Conservation (phyloP, 2,329 filamentous ascomycete species). For the Exophiala calicioides region DNA sequence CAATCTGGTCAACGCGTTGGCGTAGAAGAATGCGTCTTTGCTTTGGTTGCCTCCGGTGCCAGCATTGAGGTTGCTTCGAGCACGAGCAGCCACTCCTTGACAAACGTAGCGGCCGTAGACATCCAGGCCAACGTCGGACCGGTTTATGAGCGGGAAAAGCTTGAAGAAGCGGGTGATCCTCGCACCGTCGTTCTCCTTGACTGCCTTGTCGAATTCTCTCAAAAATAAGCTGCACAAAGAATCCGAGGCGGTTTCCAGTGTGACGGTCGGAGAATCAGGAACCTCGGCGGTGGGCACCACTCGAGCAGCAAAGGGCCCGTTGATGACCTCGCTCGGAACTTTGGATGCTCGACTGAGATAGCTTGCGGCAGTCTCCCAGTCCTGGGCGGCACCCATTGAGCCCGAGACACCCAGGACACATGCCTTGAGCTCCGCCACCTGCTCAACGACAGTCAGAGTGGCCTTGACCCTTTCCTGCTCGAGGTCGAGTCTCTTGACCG, state of each 20-base stretch:
- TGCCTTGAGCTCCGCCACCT: conserved; percentile 94
- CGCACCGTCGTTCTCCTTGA: conserved; percentile 79
- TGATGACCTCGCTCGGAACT: conserved; percentile 76
- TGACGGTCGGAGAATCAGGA: conserved; percentile 84
- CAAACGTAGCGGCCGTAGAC: conserved; percentile 96
- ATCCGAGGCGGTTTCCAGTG: conserved; percentile 82
- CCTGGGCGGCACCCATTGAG: conserved; percentile 95
- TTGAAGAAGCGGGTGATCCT: conserved; percentile 98
- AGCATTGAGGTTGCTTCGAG: conserved; percentile 76
- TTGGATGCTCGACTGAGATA: conserved; percentile 82
- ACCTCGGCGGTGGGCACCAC: conserved; percentile 96
- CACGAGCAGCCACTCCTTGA: conserved; percentile 83
- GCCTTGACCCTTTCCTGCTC: conserved; percentile 91
- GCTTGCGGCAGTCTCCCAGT: conserved; percentile 94
- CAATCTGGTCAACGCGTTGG: conserved; percentile 81
- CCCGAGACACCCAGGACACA: conserved; percentile 93
- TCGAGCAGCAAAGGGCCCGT: conserved; percentile 82
- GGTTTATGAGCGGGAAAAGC: conserved; percentile 88
- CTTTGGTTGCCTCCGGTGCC: conserved; percentile 59
- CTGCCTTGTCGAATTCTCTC: conserved; percentile 91
- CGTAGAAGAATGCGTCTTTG: conserved; percentile 87
- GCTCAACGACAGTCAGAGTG: conserved; percentile 88
- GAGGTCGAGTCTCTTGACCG: conserved; percentile 82
- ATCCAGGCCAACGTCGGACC: conserved; percentile 85
- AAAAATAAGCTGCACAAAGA: conserved; percentile 88